Conservation (phyloP, 2,329 filamentous ascomycete species). For the Emydomyces testavorans region DNA sequence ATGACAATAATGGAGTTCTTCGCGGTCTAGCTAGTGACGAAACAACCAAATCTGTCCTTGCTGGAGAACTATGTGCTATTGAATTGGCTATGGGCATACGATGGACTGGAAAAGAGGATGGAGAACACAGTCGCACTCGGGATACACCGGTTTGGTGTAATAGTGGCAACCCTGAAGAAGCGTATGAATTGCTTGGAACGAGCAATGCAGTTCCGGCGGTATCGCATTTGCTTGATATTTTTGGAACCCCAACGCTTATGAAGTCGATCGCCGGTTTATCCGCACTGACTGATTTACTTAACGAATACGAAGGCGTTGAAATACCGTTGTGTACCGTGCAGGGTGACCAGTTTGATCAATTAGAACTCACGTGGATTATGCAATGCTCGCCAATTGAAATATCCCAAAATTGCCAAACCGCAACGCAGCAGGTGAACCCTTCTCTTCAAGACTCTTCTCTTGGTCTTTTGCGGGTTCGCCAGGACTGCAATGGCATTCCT, state of each 20-base stretch:
- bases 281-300: constrained; percentile 24
- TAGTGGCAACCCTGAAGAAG: constrained; percentile 5
- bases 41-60: constrained; percentile 21
- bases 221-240: not conserved
- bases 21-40: constrained; percentile 19
- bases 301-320: constrained; percentile 27
- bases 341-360: constrained; percentile 7
- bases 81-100: constrained; percentile 25
- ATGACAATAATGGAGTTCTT: constrained; percentile 18
- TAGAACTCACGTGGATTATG: constrained; percentile 26
- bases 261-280: constrained; percentile 22
- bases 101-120: constrained; percentile 19
- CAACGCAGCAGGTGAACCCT: constrained; percentile 11
- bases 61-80: constrained; percentile 21
- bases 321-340: constrained; percentile 15
- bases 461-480: constrained; percentile 26
- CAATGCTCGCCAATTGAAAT: constrained; percentile 28
- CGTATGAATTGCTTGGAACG: not conserved
- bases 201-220: not conserved
- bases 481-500: constrained; percentile 18
- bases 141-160: constrained; percentile 11
- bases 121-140: constrained; percentile 16
- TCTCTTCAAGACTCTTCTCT: constrained; percentile 21
- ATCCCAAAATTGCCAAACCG: constrained; percentile 14
- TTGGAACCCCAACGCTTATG: constrained; percentile 22